Evolutionary conservation across 2,329 filamentous ascomycete genomes (phyloP).

Genomic region (Cadophora gregata): DNA sequence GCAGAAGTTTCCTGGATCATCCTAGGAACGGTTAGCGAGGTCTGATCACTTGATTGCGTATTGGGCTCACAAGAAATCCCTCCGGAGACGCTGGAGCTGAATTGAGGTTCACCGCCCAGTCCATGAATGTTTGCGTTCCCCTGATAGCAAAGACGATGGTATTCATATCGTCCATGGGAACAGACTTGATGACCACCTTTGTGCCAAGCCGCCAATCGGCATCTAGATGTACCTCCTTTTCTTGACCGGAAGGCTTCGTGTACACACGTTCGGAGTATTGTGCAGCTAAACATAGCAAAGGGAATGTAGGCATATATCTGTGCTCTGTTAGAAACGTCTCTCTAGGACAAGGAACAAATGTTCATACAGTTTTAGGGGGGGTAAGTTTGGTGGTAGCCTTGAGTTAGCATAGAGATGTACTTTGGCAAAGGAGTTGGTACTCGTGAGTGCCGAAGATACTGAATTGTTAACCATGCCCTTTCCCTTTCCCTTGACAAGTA

Average conservation of each 20-base stretch:
- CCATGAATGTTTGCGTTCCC: slow-evolving; percentile 79
- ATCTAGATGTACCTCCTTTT: slow-evolving; percentile 72
- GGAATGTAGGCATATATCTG: slow-evolving; percentile 77
- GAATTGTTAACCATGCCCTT: slow-evolving; percentile 46
- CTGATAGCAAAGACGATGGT: slow-evolving; percentile 85
- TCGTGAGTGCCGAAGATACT: slow-evolving; percentile 48
- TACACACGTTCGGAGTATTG: slow-evolving; percentile 81
- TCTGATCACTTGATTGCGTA: slow-evolving; percentile 8
- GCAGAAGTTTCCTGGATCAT: slow-evolving; percentile 78
- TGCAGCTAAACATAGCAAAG: slow-evolving; percentile 78
- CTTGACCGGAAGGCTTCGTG: slow-evolving; percentile 63
- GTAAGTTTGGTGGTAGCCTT: slow-evolving; percentile 69
- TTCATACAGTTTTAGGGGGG: slow-evolving; percentile 69
- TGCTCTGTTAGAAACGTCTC: slow-evolving; percentile 16
- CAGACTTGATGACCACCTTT: slow-evolving; percentile 83
- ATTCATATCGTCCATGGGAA: slow-evolving; percentile 78
- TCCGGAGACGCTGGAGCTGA: slow-evolving; percentile 68
- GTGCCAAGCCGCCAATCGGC: slow-evolving; percentile 77
- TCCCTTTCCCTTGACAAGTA: slow-evolving; percentile 41
- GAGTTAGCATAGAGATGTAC: slow-evolving; percentile 82
- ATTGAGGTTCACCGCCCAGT: slow-evolving; percentile 86
- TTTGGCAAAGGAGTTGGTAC: slow-evolving; percentile 72
- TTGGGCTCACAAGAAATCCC: slow-evolving; percentile 64
- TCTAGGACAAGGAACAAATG: not conserved
- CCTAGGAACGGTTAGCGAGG: slow-evolving; percentile 47